Base-by-base conservation (phyloP, 176 grass and related monocot species). In the Ensete ventricosum region DNA sequence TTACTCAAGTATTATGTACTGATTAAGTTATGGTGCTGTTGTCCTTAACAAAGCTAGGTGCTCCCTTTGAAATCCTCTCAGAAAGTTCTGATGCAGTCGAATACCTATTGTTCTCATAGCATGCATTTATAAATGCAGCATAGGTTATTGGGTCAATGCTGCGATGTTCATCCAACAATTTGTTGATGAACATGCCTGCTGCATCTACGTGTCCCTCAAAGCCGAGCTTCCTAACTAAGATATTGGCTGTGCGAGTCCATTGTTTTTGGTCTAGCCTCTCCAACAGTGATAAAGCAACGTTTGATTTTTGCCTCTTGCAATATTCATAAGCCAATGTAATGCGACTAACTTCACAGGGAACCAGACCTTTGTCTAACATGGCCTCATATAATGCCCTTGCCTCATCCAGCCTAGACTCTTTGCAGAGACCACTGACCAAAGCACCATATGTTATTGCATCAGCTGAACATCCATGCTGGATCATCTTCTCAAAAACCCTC, bases 281-380 rank as follows among this genome's bases (percentile, higher is more conserved):
- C 74, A 93, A 84, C 16, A 93, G 52, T 5, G 84, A 87, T 78
- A 91, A 54, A 76, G 82, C 86, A 89, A 87, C 50, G 21, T 48
- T 63, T 58, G 17, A 71, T 60, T 82, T 93, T 50, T 77, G 85
- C 53, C 53, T 85, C 80, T 81, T 87, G 72, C 88, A 93, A 55
- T 87, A 98, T 75, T 91, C 88, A 73, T 87, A 80, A 78, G 90
- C 88, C 84, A 98, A 81, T 71, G 94, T 84, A 65, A 98, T 74
- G 67, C 64, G 49, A 80, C 86, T 93, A 75, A 91, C 88, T 85
- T 98, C 82, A 3, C 90, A 98, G 59, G 94, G 90, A 50, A 89
- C 73, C 80, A 98, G 79, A 72, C 77, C 84, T 79, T 98, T 98
- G 77, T 98, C 94, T 68, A 93, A 70, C 94, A 93, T 93, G 73